Percentiles rank a stretch among this genome's conserved stretches.
Evolutionary conservation across 139 green algal species (phyloP).

Genomic region (Eudorina sp.): DNA sequence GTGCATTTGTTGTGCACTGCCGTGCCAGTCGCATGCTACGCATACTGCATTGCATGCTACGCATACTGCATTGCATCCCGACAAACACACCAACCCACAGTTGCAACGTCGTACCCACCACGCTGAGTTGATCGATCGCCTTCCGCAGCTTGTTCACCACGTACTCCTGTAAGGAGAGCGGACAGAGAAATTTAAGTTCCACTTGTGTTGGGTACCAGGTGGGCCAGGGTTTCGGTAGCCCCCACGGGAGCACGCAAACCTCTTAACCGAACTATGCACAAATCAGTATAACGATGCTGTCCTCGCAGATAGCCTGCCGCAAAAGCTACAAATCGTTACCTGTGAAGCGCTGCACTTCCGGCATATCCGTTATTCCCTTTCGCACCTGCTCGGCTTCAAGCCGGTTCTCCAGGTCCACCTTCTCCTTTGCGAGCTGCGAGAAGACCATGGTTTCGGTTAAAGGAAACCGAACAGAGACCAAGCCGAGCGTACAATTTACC

Average conservation of each 20-base stretch:
- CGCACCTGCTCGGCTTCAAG: constrained; percentile 70
- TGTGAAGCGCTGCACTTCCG: no score
- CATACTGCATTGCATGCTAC: no score
- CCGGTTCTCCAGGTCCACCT: constrained; percentile 78
- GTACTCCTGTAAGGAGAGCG: constrained; percentile 60
- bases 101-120: constrained; percentile 23
- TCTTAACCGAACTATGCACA: no score
- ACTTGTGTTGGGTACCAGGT: no score
- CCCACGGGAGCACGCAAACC: no score
- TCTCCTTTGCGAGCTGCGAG: constrained; percentile 72
- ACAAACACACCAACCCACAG: neutral
- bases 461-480: neutral
- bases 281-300: no score
- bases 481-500: constrained; percentile 41
- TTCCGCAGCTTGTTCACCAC: constrained; percentile 73
- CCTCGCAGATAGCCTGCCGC: no score
- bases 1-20: no score
- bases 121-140: constrained; percentile 49
- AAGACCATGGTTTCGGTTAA: neutral
- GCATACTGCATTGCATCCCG: no score
- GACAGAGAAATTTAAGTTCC: neutral
- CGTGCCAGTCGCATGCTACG: no score
- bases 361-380: neutral
- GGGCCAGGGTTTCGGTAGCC: no score
- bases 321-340: no score